These are phyloP conservation scores for Irpex sp. DNA, from an alignment of 1,284 basidiomycete genomes.

Conservation along the genomic window DNA sequence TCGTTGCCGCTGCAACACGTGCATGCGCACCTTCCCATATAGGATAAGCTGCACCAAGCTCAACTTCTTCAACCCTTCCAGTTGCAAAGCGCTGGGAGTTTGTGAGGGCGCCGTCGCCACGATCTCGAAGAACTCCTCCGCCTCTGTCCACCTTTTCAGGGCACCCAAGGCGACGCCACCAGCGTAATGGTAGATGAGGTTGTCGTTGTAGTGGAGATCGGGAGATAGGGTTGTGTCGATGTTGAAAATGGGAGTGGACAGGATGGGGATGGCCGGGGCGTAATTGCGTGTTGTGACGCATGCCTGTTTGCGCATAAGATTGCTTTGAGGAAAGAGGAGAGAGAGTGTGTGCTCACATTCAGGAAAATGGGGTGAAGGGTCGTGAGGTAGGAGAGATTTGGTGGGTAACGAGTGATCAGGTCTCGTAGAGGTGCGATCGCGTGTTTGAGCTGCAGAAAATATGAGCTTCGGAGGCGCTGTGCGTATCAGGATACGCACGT, in stretches of 20 bases:
- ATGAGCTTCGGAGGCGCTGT: background rate
- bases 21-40: constrained; percentile 53
- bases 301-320: constrained; percentile 20
- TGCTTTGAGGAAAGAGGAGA: background rate
- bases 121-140: constrained; percentile 75
- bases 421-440: constrained; percentile 55
- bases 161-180: constrained; percentile 63
- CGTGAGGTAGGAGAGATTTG: constrained; percentile 56
- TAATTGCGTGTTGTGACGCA: constrained; percentile 50
- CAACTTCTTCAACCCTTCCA: constrained; percentile 85
- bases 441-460: constrained; percentile 28
- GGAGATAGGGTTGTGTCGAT: constrained; percentile 45
- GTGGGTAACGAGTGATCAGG: constrained; percentile 60
- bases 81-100: constrained; percentile 65
- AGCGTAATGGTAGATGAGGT: constrained; percentile 74
- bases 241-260: constrained; percentile 54
- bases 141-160: constrained; percentile 58
- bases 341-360: constrained; percentile 17
- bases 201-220: constrained; percentile 70
- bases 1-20: background rate
- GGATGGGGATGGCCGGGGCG: constrained; percentile 51
- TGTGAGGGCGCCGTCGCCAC: constrained; percentile 70
- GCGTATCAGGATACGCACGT: constrained; percentile 17
- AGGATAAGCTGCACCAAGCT: constrained; percentile 72
- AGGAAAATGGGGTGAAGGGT: constrained; percentile 62